Conservation (phyloP, 345 rosid genomes). For the Gossypioides kirkii region DNA sequence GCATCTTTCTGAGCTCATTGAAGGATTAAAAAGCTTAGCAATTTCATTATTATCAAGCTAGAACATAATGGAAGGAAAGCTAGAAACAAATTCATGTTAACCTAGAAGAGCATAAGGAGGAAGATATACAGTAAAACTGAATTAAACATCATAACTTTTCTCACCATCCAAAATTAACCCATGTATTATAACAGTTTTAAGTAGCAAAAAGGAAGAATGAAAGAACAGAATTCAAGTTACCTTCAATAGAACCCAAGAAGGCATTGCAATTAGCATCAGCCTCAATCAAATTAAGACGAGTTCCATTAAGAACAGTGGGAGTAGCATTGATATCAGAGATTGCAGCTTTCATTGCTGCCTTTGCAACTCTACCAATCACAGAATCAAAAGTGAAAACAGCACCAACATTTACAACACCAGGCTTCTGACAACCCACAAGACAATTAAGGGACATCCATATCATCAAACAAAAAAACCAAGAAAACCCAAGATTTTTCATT, state of each 20-base stretch:
- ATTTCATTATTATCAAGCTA: background rate
- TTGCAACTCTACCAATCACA: constrained; percentile 74
- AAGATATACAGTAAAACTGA: background rate
- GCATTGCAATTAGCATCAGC: constrained; percentile 55
- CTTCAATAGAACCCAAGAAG: constrained; percentile 62
- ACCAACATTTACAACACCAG: constrained; percentile 57
- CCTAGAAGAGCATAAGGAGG: background rate
- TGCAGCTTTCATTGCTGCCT: constrained; percentile 63
- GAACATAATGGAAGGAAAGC: background rate
- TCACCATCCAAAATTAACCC: background rate
- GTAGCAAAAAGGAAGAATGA: background rate
- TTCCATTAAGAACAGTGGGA: constrained; percentile 46
- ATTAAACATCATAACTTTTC: background rate
- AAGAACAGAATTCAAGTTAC: constrained; percentile 26
- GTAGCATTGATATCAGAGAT: constrained; percentile 54
- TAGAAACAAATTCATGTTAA: background rate
- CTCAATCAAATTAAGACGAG: constrained; percentile 37
- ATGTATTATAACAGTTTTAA: background rate
- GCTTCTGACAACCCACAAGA: constrained; percentile 31
- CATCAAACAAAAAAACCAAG: constrained; percentile 9
- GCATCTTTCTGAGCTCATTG: too few relatives aligned
- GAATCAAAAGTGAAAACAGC: constrained; percentile 68
- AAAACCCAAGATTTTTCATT: constrained; percentile 1
- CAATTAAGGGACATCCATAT: constrained; percentile 21
- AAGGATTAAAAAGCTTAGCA: background rate